Percentiles rank a stretch among this genome's conserved stretches.
Evolutionary conservation across 2,329 filamentous ascomycete species (phyloP).

Genomic region (Ampelomyces quisqualis): DNA sequence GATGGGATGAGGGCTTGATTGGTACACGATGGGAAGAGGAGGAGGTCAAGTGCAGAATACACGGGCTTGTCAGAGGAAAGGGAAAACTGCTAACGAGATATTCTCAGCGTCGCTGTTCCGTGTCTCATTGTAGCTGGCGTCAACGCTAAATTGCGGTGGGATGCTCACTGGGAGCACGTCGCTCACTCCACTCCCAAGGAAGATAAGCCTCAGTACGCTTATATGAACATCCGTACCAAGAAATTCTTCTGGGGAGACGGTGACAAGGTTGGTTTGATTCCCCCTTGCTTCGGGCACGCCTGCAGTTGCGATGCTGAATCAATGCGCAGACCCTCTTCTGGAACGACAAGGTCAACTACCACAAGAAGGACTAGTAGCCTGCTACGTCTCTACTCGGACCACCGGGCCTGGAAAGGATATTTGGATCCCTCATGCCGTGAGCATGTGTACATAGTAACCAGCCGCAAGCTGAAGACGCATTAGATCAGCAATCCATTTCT

Average conservation of each 20-base stretch:
- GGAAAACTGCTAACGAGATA: conserved; percentile 16
- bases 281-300: background rate
- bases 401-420: background rate
- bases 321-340: conserved; percentile 62
- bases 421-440: background rate
- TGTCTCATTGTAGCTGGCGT: conserved; percentile 67
- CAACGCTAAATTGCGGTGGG: conserved; percentile 92
- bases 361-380: conserved; percentile 74
- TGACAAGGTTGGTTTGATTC: conserved; percentile 71
- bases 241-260: conserved; percentile 95
- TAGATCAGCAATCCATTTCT: conserved; percentile 36
- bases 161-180: conserved; percentile 97
- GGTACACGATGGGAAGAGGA: background rate
- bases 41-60: too few relatives aligned
- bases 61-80: background rate
- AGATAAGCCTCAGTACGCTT: conserved; percentile 90
- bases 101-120: conserved; percentile 72
- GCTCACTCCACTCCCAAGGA: conserved; percentile 75
- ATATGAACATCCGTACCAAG: conserved; percentile 97
- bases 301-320: conserved; percentile 3
- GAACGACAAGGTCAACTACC: conserved; percentile 94
- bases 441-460: conserved; percentile 29
- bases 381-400: conserved; percentile 4
- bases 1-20: background rate
- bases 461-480: conserved; percentile 20